A percentile compares a stretch with the other conserved stretches of the same genome.
Evolutionary conservation across 306 rosid species (phyloP).

Genomic region (Ochetophila trinervis): DNA sequence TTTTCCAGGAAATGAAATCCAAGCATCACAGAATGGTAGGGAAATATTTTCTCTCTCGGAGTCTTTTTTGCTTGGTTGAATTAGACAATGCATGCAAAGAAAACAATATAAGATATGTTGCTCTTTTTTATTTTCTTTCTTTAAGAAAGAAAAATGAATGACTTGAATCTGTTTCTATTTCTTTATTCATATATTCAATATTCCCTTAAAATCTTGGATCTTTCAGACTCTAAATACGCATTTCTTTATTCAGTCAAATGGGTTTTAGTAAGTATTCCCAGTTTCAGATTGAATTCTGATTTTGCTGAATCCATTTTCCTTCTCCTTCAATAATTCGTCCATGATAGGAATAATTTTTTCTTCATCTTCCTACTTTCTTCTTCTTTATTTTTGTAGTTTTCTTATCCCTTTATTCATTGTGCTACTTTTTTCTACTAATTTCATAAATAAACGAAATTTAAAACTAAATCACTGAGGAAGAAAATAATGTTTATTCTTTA

Average conservation of each 20-base stretch:
- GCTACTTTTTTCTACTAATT: too few relatives aligned
- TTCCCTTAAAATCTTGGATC: too few relatives aligned
- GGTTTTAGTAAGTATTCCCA: too few relatives aligned
- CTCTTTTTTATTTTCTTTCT: neutral
- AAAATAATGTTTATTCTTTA: too few relatives aligned
- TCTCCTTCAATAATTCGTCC: too few relatives aligned
- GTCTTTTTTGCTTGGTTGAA: neutral
- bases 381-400: too few relatives aligned
- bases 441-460: too few relatives aligned
- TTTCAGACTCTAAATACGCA: neutral
- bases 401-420: too few relatives aligned
- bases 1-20: conserved; percentile 20
- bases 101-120: neutral
- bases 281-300: neutral
- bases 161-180: neutral
- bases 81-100: neutral
- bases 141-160: neutral
- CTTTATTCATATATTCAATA: too few relatives aligned
- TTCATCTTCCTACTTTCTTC: too few relatives aligned
- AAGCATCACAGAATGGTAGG: conserved; percentile 32
- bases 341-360: too few relatives aligned
- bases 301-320: neutral
- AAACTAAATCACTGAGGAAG: too few relatives aligned
- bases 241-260: neutral
- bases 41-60: neutral